Percentiles rank a stretch among this genome's conserved stretches.
These are phyloP conservation scores for Thermothelomyces thermophilus DNA, from an alignment of 2,329 filamentous ascomycete genomes.

Conservation along the genomic window DNA sequence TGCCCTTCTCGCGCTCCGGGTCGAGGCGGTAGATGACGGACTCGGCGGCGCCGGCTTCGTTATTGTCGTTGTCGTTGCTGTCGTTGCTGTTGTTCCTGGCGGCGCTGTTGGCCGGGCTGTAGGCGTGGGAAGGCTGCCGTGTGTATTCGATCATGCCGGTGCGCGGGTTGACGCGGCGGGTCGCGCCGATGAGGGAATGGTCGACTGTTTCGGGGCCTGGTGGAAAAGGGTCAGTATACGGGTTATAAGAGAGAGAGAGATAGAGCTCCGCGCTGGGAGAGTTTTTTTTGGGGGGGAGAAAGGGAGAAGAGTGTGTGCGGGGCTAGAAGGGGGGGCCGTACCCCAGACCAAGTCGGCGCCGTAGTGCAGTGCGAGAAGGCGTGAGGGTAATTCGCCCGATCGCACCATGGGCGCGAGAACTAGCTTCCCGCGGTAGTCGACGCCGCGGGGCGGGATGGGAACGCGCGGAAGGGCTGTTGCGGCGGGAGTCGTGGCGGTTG, in stretches of 20 bases:
- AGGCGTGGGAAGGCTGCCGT: conserved; percentile 64
- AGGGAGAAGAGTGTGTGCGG: conserved; percentile 17
- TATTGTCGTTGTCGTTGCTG: conserved; percentile 42
- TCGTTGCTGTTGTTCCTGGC: conserved; percentile 42
- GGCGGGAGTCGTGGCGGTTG: neutral
- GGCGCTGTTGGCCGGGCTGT: conserved; percentile 44
- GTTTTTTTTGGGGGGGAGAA: no score
- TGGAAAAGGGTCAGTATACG: neutral
- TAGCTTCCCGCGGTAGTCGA: conserved; percentile 89
- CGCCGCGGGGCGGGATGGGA: conserved; percentile 78
- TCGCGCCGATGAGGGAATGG: conserved; percentile 81
- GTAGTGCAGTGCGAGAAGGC: conserved; percentile 84
- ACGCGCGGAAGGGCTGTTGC: conserved; percentile 50
- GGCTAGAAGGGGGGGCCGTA: no score
- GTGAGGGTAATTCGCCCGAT: conserved; percentile 89
- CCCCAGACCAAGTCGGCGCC: conserved; percentile 97
- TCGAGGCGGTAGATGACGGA: conserved; percentile 81
- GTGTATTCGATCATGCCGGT: conserved; percentile 82
- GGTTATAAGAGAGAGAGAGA: neutral
- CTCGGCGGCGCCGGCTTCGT: conserved; percentile 34
- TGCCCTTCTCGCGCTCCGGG: conserved; percentile 65
- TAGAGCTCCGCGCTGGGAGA: no score
- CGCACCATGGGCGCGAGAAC: conserved; percentile 97
- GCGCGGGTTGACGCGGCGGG: conserved; percentile 65
- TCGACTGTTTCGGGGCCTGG: conserved; percentile 90